Percentiles rank a stretch among this genome's conserved stretches.
These are phyloP conservation scores for Talaromyces sp. DNA, from an alignment of 2,329 filamentous ascomycete species.

Conservation along the genomic window DNA sequence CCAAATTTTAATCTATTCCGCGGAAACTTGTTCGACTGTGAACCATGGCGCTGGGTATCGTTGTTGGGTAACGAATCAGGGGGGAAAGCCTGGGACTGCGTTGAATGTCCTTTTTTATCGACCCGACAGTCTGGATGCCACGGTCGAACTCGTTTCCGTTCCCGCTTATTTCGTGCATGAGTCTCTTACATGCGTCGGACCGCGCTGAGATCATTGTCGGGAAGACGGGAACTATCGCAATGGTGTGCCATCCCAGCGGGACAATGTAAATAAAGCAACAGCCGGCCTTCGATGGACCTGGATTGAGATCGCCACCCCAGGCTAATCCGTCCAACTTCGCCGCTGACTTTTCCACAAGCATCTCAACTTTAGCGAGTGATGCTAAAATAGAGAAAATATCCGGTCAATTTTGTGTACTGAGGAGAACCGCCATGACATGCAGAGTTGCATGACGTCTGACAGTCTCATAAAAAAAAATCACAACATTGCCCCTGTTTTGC, in stretches of 20 bases:
- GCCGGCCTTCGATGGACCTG: not conserved
- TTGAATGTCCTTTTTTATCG: constrained; percentile 3
- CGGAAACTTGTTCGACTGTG: constrained; percentile 8
- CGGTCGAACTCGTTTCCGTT: constrained; percentile 10
- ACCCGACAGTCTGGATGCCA: constrained; percentile 15
- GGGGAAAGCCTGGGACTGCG: not conserved
- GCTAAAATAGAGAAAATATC: not conserved
- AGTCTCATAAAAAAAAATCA: not conserved
- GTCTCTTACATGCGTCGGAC: constrained; percentile 12
- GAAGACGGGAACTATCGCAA: constrained; percentile 14
- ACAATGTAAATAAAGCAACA: not conserved
- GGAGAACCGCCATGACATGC: not conserved
- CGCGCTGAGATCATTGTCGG: constrained; percentile 8
- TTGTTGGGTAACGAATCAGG: not conserved
- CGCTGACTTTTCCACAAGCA: not conserved
- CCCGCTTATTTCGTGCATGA: constrained; percentile 14
- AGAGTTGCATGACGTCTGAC: not conserved
- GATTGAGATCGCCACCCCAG: not conserved
- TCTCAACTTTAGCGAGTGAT: not conserved
- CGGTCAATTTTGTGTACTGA: too few relatives aligned
- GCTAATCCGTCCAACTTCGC: not conserved
- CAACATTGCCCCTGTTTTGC: not conserved
- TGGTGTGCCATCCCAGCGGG: constrained; percentile 13
- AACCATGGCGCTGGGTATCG: constrained; percentile 14
- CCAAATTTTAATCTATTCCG: not conserved